Conservation (phyloP, 164 flowering plant genomes). For the Tinospora cordifolia region DNA sequence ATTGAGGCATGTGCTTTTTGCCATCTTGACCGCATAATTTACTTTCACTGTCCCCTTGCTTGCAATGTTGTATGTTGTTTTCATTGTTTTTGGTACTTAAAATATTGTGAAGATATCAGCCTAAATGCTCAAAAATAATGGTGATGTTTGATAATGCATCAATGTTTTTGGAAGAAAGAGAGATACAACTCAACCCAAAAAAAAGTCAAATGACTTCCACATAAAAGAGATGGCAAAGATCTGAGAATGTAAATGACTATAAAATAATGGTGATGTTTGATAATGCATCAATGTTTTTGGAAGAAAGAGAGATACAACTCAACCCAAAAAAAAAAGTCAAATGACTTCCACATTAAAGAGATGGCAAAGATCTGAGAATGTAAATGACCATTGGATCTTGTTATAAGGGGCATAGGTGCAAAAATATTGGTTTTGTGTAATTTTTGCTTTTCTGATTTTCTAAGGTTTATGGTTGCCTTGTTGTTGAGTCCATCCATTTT, state of each 20-base stretch:
- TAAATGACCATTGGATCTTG: background rate
- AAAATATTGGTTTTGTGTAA: background rate
- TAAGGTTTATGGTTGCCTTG: background rate
- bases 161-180: background rate
- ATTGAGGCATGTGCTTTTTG: conserved; percentile 61
- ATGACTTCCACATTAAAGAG: background rate
- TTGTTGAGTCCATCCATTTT: background rate
- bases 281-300: background rate
- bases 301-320: background rate
- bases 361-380: background rate
- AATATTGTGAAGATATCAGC: background rate
- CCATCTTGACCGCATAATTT: background rate
- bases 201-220: background rate
- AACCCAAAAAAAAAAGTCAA: background rate
- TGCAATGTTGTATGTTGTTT: no score
- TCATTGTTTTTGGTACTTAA: background rate
- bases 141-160: background rate
- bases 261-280: background rate
- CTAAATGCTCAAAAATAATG: background rate
- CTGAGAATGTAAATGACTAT: background rate
- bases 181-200: background rate
- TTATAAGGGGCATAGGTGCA: background rate
- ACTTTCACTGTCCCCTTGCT: background rate
- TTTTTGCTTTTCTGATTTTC: background rate
- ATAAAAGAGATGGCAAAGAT: background rate